Evolutionary conservation across 495 filamentous ascomycete genomes (phyloP), one percentile per base, ranked within the genome.

Genomic region (Haplographium delicatum): DNA sequence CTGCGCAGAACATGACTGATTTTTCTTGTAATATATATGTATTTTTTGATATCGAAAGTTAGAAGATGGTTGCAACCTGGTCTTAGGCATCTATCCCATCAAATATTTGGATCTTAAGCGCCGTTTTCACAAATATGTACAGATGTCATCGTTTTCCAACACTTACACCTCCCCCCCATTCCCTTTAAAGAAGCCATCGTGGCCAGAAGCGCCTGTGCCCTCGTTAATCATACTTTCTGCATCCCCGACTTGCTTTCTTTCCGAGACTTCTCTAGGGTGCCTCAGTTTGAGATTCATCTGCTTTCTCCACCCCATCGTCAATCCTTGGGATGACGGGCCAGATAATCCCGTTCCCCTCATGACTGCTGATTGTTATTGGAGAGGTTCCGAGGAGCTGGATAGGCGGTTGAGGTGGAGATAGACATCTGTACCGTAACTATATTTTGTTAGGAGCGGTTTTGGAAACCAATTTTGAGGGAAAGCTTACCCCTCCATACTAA

Each of bases 361-460:
- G 88, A 90, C 88, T 79, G 88, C 84, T 91, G 78, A 77, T 94
- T 94, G 85, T 85, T 91, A 98, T 87, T 96, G 91, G 28, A 98
- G 75, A 48, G 93, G 93, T 65, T 98, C 93, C 15, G 91, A 96
- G 44, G 88, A 95, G 64, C 89, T 95, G 28, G 88, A 94, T 9
- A 98, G 78, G 48, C 93, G 79, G 72, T 98, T 98, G 15, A 98
- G 79, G 66, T 98, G 93, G 39, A 98, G 86, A 67, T 98, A 98
- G 28, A 97, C 93, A 63, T 98, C 93, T 28, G 93, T 98, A 43
- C 93, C 93, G 67, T 98, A 98, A 33, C 93, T 98, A 27, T 22
- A 20, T 40, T 23, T 16, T 46, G 33, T 43, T 46, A 51, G 8
- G 6, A 31, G 45, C 16, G 3, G 18, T 23, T n/a, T n/a, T n/a